phyloP scores from a whole-genome alignment of 1,139 yeast genomes.

The Blastobotrys persicus region DNA sequence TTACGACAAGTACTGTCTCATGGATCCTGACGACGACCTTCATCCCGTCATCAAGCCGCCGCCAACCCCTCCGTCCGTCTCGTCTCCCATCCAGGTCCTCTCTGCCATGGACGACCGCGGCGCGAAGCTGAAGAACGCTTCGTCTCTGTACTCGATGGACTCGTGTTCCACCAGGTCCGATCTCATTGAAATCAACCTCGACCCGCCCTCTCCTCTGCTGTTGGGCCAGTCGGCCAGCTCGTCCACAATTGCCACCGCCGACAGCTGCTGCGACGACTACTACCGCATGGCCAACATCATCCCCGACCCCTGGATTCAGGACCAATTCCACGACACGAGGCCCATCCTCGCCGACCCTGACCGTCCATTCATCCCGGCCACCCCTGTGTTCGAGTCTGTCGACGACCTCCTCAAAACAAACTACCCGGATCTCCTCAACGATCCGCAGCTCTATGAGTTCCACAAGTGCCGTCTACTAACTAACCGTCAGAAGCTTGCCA shows the following conservation, averaged over 20 bases:
- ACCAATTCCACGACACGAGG: conserved; percentile 26
- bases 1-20: conserved; percentile 18
- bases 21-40: conserved; percentile 19
- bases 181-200: conserved; percentile 27
- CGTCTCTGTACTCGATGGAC: conserved; percentile 7
- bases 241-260: conserved; percentile 7
- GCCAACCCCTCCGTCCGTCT: conserved; percentile 2
- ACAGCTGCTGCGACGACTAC: conserved; percentile 3
- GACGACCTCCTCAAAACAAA: conserved; percentile 26
- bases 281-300: conserved; percentile 9
- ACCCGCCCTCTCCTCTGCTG: conserved; percentile 27
- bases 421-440: conserved; percentile 26
- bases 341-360: conserved; percentile 33
- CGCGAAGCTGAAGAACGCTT: neutral
- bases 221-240: conserved; percentile 14
- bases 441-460: conserved; percentile 22
- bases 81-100: conserved; percentile 7
- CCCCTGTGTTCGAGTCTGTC: conserved; percentile 27
- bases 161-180: conserved; percentile 15
- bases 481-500: conserved; percentile 26
- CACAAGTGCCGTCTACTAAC: conserved; percentile 27
- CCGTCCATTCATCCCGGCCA: conserved; percentile 28
- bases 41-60: conserved; percentile 8
- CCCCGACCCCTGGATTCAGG: conserved; percentile 21
- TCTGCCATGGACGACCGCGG: neutral